These are phyloP conservation scores for Acanthochlamys bracteata DNA, from an alignment of 106 monocot species.

Conservation along the genomic window DNA sequence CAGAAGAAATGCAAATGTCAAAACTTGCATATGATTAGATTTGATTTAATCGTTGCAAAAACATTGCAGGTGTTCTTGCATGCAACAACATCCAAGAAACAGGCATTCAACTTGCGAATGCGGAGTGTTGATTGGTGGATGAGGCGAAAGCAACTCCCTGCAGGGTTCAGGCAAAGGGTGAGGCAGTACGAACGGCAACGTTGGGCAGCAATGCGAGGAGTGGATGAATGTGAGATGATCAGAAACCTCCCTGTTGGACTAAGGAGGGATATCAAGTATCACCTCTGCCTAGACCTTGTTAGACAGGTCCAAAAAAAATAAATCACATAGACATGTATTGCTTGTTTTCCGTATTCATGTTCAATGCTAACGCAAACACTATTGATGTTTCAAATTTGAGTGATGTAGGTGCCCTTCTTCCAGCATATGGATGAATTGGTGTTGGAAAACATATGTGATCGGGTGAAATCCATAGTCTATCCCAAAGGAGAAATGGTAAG, in stretches of 20 bases:
- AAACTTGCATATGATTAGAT: background rate
- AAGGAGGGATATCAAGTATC: conserved; percentile 64
- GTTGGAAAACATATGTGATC: conserved; percentile 83
- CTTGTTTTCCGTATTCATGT: background rate
- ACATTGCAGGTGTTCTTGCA: conserved; percentile 67
- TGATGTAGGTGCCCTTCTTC: conserved; percentile 70
- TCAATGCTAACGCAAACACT: background rate
- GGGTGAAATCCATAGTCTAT: conserved; percentile 62
- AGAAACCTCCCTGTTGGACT: conserved; percentile 71
- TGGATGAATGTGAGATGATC: conserved; percentile 77
- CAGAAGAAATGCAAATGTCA: too few relatives aligned
- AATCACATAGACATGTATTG: background rate
- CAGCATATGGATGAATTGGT: conserved; percentile 82
- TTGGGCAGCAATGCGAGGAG: conserved; percentile 76
- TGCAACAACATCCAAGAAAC: conserved; percentile 70
- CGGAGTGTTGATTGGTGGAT: conserved; percentile 98
- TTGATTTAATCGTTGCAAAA: background rate
- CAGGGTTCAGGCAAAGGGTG: conserved; percentile 69
- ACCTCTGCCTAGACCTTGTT: conserved; percentile 79
- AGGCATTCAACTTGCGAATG: conserved; percentile 64
- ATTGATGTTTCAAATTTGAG: conserved; percentile 6
- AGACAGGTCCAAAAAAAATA: conserved; percentile 28
- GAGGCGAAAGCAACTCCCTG: conserved; percentile 71
- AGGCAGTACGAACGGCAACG: conserved; percentile 60
- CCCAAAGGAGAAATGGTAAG: conserved; percentile 75